Percentiles rank a stretch among this genome's conserved stretches.
Conservation (phyloP, 768 basidiomycete genomes). For the Russula foetens region DNA sequence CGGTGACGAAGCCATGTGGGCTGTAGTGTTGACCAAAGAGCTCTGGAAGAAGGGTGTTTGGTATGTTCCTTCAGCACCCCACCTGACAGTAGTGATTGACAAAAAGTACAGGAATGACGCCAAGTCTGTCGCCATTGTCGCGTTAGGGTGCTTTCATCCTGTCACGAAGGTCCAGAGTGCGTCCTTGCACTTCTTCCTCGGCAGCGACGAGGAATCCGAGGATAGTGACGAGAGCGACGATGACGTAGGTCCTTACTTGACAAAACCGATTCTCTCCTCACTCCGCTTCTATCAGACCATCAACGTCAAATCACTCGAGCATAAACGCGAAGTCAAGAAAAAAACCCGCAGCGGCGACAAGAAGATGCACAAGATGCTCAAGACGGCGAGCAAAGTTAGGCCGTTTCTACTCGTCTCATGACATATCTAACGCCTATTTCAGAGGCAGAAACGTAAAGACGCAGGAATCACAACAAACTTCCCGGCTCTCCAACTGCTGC, state of each 20-base stretch:
- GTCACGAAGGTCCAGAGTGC: conserved; percentile 90
- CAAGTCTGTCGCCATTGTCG: conserved; percentile 88
- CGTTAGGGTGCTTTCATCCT: conserved; percentile 90
- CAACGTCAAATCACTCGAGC: conserved; percentile 68
- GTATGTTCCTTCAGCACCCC: conserved; percentile 31
- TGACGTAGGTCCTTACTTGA: conserved; percentile 30
- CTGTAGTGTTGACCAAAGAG: conserved; percentile 87
- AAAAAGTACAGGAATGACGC: conserved; percentile 60
- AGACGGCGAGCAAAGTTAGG: conserved; percentile 63
- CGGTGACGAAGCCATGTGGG: conserved; percentile 95
- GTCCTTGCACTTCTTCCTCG: conserved; percentile 95
- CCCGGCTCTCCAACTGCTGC: conserved; percentile 83
- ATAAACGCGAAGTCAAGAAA: conserved; percentile 89
- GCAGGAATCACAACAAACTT: conserved; percentile 54
- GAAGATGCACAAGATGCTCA: conserved; percentile 66
- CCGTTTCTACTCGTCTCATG: background rate
- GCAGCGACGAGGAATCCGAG: conserved; percentile 67
- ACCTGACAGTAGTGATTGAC: background rate
- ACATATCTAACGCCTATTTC: conserved; percentile 15
- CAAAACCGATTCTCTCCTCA: conserved; percentile 11
- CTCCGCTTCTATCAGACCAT: conserved; percentile 31
- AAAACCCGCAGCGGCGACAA: conserved; percentile 80
- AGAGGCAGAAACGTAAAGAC: conserved; percentile 28
- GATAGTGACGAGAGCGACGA: conserved; percentile 60
- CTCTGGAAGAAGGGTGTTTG: conserved; percentile 92